These are phyloP conservation scores for Stemphylium lycopersici DNA, from an alignment of 2,329 filamentous ascomycete genomes.

Conservation along the genomic window DNA sequence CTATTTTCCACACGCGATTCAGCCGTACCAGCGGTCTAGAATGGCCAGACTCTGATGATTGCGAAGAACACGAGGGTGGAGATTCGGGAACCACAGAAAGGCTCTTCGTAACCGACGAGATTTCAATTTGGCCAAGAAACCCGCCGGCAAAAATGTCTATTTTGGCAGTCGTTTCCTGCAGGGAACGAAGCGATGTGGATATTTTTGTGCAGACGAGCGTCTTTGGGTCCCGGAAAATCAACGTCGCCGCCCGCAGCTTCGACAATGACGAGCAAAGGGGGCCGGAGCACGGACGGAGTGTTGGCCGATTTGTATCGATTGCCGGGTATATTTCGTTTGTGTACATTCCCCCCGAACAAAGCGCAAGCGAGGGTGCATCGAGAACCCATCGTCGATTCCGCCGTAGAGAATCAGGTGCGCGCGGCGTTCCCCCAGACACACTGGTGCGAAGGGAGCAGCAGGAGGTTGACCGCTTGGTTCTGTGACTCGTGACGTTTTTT, in stretches of 20 bases:
- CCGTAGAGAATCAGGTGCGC: background rate
- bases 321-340: slow-evolving; percentile 1
- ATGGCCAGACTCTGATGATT: background rate
- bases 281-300: background rate
- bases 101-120: background rate
- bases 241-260: slow-evolving; percentile 2
- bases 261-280: slow-evolving; percentile 1
- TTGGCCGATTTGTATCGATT: slow-evolving; percentile 3
- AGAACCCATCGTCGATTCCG: background rate
- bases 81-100: no score
- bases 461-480: background rate
- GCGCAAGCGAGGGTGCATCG: background rate
- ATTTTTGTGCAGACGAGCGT: background rate
- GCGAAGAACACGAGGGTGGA: background rate
- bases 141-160: slow-evolving; percentile 1
- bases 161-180: slow-evolving; percentile 6
- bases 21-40: slow-evolving; percentile 1
- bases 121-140: background rate
- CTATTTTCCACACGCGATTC: background rate
- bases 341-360: background rate
- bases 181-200: slow-evolving; percentile 10
- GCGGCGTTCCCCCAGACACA: background rate
- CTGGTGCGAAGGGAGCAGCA: background rate
- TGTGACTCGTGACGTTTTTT: slow-evolving; percentile 3
- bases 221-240: slow-evolving; percentile 1